Percentiles rank a stretch among this genome's conserved stretches.
Evolutionary conservation across 768 basidiomycete species (phyloP).

Genomic region (Leccinum barrowsii): DNA sequence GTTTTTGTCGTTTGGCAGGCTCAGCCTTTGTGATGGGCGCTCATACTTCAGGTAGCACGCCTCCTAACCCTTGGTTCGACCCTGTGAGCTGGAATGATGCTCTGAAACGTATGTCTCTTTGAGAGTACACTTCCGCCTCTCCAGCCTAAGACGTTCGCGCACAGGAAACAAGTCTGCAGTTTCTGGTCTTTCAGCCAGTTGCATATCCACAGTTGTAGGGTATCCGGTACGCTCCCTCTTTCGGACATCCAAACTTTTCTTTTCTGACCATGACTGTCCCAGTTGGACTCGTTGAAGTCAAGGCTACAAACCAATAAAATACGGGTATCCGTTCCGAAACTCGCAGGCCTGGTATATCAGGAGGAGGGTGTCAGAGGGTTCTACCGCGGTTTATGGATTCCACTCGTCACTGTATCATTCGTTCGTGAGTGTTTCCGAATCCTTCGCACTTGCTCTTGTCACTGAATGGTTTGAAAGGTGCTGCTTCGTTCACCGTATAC

Average conservation of each 20-base stretch:
- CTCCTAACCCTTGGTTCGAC: constrained; percentile 62
- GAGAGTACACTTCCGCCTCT: neutral
- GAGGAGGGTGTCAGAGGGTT: constrained; percentile 89
- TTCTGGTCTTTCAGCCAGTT: constrained; percentile 87
- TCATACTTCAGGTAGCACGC: constrained; percentile 37
- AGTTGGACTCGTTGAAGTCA: constrained; percentile 95
- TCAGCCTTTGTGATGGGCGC: constrained; percentile 10
- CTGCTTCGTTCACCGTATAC: constrained; percentile 90
- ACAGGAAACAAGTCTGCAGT: constrained; percentile 84
- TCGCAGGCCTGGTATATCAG: constrained; percentile 69
- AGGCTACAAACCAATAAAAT: constrained; percentile 82
- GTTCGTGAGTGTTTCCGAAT: constrained; percentile 64
- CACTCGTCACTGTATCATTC: constrained; percentile 92
- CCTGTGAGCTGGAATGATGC: constrained; percentile 57
- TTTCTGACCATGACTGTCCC: constrained; percentile 4
- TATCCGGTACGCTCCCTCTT: constrained; percentile 57
- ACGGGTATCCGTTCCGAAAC: constrained; percentile 66
- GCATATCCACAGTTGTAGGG: constrained; percentile 89
- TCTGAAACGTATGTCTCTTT: constrained; percentile 53
- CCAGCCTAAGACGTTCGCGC: constrained; percentile 5
- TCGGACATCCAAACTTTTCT: neutral
- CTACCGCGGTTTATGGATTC: constrained; percentile 89
- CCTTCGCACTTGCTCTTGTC: neutral
- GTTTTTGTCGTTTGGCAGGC: neutral
- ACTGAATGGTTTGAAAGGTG: constrained; percentile 46